phyloP scores from a whole-genome alignment of 2,329 filamentous ascomycete species.

The Cercospora citrullina region DNA sequence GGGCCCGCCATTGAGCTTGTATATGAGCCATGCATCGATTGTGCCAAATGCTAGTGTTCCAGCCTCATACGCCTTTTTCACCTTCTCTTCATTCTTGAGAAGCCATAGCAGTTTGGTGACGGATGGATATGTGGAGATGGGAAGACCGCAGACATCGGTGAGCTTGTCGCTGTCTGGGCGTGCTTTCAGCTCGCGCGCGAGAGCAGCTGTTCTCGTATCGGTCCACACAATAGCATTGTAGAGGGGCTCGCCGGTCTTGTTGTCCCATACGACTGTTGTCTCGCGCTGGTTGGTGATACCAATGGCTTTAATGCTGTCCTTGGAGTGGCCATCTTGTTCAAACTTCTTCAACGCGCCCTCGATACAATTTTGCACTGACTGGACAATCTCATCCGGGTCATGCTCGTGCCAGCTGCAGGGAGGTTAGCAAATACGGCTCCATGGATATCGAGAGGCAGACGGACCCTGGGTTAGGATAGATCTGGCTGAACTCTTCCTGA shows the following conservation, averaged over 20 bases:
- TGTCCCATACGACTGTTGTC: constrained; percentile 83
- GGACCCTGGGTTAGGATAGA: constrained; percentile 82
- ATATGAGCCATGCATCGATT: constrained; percentile 85
- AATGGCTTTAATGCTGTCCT: constrained; percentile 70
- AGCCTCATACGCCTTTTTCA: constrained; percentile 73
- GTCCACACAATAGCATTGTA: constrained; percentile 89
- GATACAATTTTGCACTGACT: constrained; percentile 76
- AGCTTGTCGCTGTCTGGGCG: constrained; percentile 68
- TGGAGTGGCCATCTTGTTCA: constrained; percentile 65
- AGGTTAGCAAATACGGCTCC: constrained; percentile 17
- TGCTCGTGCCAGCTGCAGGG: constrained; percentile 79
- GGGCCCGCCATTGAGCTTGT: constrained; percentile 69
- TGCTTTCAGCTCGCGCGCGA: constrained; percentile 75
- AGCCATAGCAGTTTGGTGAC: constrained; percentile 85
- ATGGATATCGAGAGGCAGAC: constrained; percentile 36
- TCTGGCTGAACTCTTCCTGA: constrained; percentile 83
- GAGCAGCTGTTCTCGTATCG: constrained; percentile 73
- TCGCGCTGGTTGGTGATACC: constrained; percentile 91
- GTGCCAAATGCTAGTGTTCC: constrained; percentile 80
- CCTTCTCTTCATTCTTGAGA: constrained; percentile 67
- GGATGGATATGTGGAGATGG: constrained; percentile 84
- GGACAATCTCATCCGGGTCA: constrained; percentile 73
- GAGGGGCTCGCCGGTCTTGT: constrained; percentile 73
- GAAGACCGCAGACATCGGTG: constrained; percentile 72
- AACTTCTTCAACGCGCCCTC: constrained; percentile 73